Evolutionary conservation across 225 moss, liverwort and hornwort genomes (phyloP).

Genomic region (Straminergon stramineum): DNA sequence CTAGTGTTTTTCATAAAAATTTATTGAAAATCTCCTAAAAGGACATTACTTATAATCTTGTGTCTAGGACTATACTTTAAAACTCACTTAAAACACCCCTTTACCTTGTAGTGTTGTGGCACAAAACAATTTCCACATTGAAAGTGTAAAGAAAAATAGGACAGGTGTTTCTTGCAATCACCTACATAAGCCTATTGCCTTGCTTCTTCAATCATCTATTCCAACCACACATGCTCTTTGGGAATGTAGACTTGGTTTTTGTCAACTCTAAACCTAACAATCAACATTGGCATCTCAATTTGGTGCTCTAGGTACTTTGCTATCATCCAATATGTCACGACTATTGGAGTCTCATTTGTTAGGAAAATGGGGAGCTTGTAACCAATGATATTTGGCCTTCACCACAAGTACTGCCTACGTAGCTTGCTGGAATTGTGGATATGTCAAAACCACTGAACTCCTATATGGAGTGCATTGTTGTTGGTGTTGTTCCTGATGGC

Average conservation of each 20-base stretch:
- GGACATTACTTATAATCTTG: no score
- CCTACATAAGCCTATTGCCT: rapidly evolving
- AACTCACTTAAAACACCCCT: no score
- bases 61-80: no score
- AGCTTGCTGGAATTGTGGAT: rapidly evolving
- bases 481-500: rapidly evolving
- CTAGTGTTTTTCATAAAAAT: no score
- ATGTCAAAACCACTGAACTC: background rate
- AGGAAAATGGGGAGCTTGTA: background rate
- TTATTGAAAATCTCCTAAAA: no score
- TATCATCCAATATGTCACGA: background rate
- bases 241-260: no score
- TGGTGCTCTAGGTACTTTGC: rapidly evolving
- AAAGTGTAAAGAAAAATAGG: no score
- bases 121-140: no score
- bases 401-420: rapidly evolving
- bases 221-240: no score
- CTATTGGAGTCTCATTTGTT: background rate
- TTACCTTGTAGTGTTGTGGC: no score
- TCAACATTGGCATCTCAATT: background rate
- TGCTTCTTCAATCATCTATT: no score
- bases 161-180: no score
- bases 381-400: background rate
- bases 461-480: background rate
- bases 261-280: background rate